phyloP scores from a whole-genome alignment of 352 stramenopile species.

The Phytophthora pisi region DNA sequence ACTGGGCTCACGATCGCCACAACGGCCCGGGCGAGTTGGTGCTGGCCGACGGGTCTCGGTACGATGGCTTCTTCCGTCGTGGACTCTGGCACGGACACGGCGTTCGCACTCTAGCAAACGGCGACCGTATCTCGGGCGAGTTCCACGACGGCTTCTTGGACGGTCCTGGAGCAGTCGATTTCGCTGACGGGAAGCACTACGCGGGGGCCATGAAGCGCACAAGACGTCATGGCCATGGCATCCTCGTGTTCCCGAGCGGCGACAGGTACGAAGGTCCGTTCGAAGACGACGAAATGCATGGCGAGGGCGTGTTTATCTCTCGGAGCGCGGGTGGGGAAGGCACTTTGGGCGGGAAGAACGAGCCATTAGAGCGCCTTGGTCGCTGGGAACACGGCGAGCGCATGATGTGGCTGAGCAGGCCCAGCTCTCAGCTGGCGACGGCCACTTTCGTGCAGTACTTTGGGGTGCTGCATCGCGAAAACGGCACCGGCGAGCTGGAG shows the following conservation, averaged over 20 bases:
- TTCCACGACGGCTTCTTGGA: slow-evolving; percentile 71
- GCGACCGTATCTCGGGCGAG: slow-evolving; percentile 61
- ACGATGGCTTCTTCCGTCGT: slow-evolving; percentile 65
- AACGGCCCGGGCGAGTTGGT: slow-evolving; percentile 72
- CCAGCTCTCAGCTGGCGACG: slow-evolving; percentile 73
- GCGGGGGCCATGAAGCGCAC: slow-evolving; percentile 63
- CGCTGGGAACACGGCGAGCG: slow-evolving; percentile 72
- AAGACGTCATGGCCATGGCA: slow-evolving; percentile 73
- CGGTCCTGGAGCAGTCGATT: slow-evolving; percentile 61
- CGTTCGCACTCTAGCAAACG: slow-evolving; percentile 60
- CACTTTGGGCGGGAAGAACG: slow-evolving; percentile 30
- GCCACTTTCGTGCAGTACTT: slow-evolving; percentile 84
- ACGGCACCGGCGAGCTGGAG: slow-evolving; percentile 56
- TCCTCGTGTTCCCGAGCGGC: slow-evolving; percentile 86
- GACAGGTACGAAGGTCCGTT: slow-evolving; percentile 93
- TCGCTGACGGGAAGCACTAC: slow-evolving; percentile 76
- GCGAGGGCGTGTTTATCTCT: slow-evolving; percentile 74
- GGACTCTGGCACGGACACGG: slow-evolving; percentile 79
- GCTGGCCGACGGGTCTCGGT: slow-evolving; percentile 72
- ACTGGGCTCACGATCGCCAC: slow-evolving; percentile 71
- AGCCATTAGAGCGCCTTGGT: slow-evolving; percentile 67
- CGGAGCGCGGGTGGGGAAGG: slow-evolving; percentile 23
- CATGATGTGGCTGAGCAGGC: slow-evolving; percentile 66
- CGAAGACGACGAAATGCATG: slow-evolving; percentile 82
- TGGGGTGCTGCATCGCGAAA: slow-evolving; percentile 32